These are phyloP conservation scores for Fonsecaea nubica DNA, from an alignment of 2,329 filamentous ascomycete species.

Conservation along the genomic window DNA sequence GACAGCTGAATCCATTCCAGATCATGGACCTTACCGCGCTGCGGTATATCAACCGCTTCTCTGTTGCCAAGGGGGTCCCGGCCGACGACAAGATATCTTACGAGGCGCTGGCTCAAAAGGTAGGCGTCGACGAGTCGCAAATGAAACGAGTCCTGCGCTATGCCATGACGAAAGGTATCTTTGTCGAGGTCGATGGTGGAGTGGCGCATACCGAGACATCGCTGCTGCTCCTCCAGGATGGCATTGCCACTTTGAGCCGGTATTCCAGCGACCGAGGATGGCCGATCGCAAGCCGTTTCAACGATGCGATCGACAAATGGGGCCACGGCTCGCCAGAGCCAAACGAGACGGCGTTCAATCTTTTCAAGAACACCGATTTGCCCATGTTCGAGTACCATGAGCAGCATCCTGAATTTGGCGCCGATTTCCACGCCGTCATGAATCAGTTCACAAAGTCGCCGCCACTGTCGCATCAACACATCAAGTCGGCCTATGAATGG, in stretches of 20 bases:
- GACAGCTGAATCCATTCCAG: not conserved
- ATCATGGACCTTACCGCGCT: constrained; percentile 11
- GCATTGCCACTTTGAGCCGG: constrained; percentile 19
- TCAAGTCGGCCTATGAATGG: constrained; percentile 21
- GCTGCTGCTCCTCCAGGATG: constrained; percentile 12
- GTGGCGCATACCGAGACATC: constrained; percentile 24
- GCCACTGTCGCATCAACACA: constrained; percentile 18
- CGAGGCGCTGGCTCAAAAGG: not conserved
- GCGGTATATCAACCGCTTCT: constrained; percentile 13
- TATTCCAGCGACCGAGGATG: constrained; percentile 23
- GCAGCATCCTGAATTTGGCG: constrained; percentile 27
- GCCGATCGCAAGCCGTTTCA: constrained; percentile 34
- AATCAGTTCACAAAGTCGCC: constrained; percentile 24
- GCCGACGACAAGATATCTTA: not conserved
- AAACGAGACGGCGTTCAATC: constrained; percentile 41
- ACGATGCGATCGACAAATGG: constrained; percentile 41
- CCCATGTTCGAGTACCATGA: constrained; percentile 46
- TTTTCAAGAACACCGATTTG: constrained; percentile 42
- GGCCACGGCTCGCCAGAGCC: constrained; percentile 29
- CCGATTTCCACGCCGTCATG: constrained; percentile 24
- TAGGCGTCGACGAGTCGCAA: constrained; percentile 17
- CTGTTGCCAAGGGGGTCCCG: constrained; percentile 1
- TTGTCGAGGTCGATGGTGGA: constrained; percentile 18
- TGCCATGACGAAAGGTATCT: constrained; percentile 25
- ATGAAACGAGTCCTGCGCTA: constrained; percentile 22